Percentiles rank a stretch among this genome's conserved stretches.
Conservation (phyloP, 306 rosid species). For the Styphnolobium japonicum region DNA sequence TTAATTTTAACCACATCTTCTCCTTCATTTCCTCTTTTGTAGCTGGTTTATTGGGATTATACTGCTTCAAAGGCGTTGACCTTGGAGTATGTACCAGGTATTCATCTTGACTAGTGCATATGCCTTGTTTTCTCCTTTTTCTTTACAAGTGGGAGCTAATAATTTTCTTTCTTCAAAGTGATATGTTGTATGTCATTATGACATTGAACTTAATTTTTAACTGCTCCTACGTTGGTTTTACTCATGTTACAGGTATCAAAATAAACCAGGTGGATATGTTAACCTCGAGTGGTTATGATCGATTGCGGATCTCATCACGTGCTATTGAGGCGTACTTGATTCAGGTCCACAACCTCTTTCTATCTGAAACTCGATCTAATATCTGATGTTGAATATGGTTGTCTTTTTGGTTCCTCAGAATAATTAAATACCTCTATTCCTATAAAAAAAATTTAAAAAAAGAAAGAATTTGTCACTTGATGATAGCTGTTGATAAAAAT, state of each 20-base stretch:
- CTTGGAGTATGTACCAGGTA: constrained; percentile 97
- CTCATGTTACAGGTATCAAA: constrained; percentile 57
- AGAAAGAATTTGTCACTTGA: not conserved
- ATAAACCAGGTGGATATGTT: constrained; percentile 64
- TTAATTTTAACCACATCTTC: not conserved
- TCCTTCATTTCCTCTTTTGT: constrained; percentile 25
- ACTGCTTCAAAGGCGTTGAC: constrained; percentile 84
- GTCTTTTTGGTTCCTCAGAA: constrained; percentile 5
- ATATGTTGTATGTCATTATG: constrained; percentile 6
- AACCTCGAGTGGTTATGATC: constrained; percentile 62
- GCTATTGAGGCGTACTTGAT: constrained; percentile 90
- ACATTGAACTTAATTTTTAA: not conserved
- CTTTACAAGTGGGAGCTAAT: not conserved
- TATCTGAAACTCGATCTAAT: not conserved
- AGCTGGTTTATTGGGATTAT: constrained; percentile 92
- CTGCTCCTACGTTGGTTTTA: constrained; percentile 11
- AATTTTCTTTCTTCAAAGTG: not conserved
- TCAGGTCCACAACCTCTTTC: constrained; percentile 55
- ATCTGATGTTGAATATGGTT: constrained; percentile 12
- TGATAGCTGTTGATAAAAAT: not conserved
- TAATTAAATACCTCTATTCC: not conserved
- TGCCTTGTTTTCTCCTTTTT: not conserved
- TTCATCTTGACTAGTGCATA: constrained; percentile 31
- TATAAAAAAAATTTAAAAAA: not conserved
- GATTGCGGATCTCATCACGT: constrained; percentile 62